Percentiles rank a stretch among this genome's conserved stretches.
Evolutionary conservation across 371 early-diverging fungal species (phyloP).

Genomic region (Zychaea mexicana): DNA sequence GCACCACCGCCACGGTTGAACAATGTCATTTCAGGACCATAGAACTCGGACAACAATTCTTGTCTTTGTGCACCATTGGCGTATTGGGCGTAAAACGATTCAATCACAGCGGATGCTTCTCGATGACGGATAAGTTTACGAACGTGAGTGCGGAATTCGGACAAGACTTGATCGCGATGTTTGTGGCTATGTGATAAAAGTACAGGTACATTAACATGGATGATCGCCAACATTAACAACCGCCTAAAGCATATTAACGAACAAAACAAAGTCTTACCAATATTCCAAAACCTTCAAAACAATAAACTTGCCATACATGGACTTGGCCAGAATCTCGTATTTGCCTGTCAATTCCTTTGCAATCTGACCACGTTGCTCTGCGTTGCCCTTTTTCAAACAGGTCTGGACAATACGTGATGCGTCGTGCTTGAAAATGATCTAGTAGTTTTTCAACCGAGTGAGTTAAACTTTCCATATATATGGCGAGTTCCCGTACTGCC

Average conservation of each 20-base stretch:
- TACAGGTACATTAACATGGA: too few relatives aligned
- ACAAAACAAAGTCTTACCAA: slow-evolving; percentile 48
- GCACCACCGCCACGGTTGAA: slow-evolving; percentile 57
- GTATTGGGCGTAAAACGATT: slow-evolving; percentile 83
- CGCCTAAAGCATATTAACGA: too few relatives aligned
- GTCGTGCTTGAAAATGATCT: slow-evolving; percentile 94
- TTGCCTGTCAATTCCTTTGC: slow-evolving; percentile 81
- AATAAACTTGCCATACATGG: slow-evolving; percentile 90
- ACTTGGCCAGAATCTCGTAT: slow-evolving; percentile 74
- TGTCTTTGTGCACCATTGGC: slow-evolving; percentile 79
- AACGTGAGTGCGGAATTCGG: slow-evolving; percentile 83
- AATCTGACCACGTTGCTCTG: slow-evolving; percentile 77
- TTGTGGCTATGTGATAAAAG: slow-evolving; percentile 72
- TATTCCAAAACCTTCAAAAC: slow-evolving; percentile 85
- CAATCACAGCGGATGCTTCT: slow-evolving; percentile 83
- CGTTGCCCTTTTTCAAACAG: slow-evolving; percentile 86
- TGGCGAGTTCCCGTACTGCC: neutral
- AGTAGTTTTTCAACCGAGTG: neutral
- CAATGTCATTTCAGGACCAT: slow-evolving; percentile 88
- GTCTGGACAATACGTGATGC: slow-evolving; percentile 93
- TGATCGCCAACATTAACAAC: too few relatives aligned
- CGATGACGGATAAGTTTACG: slow-evolving; percentile 79
- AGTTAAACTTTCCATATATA: neutral
- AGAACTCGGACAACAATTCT: slow-evolving; percentile 88
- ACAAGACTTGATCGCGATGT: slow-evolving; percentile 73